These are phyloP conservation scores for Wallacemonas rigidus DNA, from an alignment of 208 protist species.

Conservation along the genomic window DNA sequence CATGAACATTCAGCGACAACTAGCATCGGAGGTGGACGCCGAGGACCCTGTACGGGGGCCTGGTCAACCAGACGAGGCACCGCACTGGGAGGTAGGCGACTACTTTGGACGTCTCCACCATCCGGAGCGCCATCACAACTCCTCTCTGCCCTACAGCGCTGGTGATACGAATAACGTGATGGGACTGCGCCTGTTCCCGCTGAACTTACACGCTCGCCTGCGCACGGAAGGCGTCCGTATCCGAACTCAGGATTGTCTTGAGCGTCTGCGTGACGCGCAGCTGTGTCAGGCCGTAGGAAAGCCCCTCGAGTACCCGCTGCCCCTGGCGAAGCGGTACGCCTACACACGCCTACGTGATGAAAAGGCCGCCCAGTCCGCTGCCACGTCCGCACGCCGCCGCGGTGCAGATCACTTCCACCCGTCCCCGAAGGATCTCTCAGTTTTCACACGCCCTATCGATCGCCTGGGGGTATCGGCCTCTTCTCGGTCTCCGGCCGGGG, in stretches of 20 bases:
- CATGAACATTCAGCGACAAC: slow-evolving; percentile 36
- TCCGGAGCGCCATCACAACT: slow-evolving; percentile 63
- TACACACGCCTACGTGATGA: not conserved
- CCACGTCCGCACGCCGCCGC: slow-evolving; percentile 22
- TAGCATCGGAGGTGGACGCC: slow-evolving; percentile 18
- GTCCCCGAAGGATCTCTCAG: slow-evolving; percentile 50
- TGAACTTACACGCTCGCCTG: slow-evolving; percentile 58
- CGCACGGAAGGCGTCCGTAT: slow-evolving; percentile 56
- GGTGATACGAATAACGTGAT: slow-evolving; percentile 69
- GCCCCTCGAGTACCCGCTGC: slow-evolving; percentile 54
- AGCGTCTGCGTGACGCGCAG: slow-evolving; percentile 52
- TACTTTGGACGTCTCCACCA: slow-evolving; percentile 44
- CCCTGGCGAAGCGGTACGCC: slow-evolving; percentile 23
- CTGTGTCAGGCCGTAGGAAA: slow-evolving; percentile 38
- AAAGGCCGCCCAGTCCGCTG: not conserved
- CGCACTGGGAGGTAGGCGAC: slow-evolving; percentile 39
- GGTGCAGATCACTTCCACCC: slow-evolving; percentile 64
- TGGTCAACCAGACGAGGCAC: not conserved
- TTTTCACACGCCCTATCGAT: slow-evolving; percentile 70
- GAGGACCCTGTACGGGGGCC: not conserved
- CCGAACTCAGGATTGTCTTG: slow-evolving; percentile 61
- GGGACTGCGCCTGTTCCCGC: slow-evolving; percentile 59
- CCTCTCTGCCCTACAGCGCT: slow-evolving; percentile 46
- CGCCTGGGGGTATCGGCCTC: slow-evolving; percentile 21
- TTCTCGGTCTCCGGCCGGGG: not conserved